Evolutionary conservation across 345 rosid genomes (phyloP), one percentile per base, ranked within the genome.

Genomic region (Diplotaxis tenuifolia): DNA sequence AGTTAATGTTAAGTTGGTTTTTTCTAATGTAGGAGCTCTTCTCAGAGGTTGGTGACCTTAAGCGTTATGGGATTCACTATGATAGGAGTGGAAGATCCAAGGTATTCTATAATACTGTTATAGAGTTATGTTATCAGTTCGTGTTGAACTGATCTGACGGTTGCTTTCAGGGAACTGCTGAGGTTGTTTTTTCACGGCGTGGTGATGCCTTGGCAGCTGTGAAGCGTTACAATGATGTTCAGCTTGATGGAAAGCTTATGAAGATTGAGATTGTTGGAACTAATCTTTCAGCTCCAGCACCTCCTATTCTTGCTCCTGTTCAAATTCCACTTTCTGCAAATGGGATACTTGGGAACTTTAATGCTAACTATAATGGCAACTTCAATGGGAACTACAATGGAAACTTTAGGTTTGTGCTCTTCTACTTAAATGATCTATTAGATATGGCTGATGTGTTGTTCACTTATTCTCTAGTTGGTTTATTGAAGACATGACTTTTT

Each of bases 41-140:
- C 67, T 73, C 87, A 3, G 90, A 87, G 82, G 89, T 86, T 72
- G 90, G 90, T 71, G 96, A 89, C 38, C 78, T 87, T 60, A 87
- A 87, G 68, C 80, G 86, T 47, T 83, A 80, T 31, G 60, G 84
- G 29, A 70, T 89, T 81, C 92, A 89, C 77, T 87, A 87, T 60
- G 96, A 86, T 55, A 75, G 86, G 82, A 84, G 90, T 69, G 92
- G 96, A 75, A 84, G 90, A 82, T 89, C 90, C 16, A 86, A 86
- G 92, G 92, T 87, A 87, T 32, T 67, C 22, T n/a, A 67, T 29
- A 28, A 65, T 55, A 68, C 6, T 31, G 73, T 25, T 45, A 56
- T 9, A 10, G 58, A 6, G 45, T 27, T 20, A 19, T 69, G 47
- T 0, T 20, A 31, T 72, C 40, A 12, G 34, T 42, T 47, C 15